phyloP scores from a whole-genome alignment of 257 asterid species.

The Ophiorrhiza pumila region DNA sequence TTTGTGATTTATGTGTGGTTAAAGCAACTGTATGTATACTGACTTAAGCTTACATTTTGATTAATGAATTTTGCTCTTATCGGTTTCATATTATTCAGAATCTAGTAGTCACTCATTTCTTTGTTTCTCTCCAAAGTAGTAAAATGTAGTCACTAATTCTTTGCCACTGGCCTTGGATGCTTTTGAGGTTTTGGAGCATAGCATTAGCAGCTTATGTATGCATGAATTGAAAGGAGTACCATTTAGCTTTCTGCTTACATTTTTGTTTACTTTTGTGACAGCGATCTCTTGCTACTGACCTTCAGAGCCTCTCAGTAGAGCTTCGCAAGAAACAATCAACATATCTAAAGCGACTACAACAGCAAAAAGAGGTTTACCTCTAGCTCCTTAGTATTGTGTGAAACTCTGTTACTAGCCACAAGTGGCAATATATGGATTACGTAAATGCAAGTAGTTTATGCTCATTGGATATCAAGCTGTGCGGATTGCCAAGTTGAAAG shows the following conservation, averaged over 20 bases:
- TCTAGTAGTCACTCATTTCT: not conserved
- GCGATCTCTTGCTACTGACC: conserved; percentile 47
- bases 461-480: not conserved
- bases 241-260: conserved; percentile 12
- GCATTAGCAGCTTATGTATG: not conserved
- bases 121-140: not conserved
- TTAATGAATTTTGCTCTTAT: not conserved
- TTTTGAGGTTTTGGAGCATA: not conserved
- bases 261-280: conserved; percentile 11
- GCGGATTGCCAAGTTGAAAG: too few relatives aligned
- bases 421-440: not conserved
- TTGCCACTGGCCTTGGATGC: not conserved
- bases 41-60: not conserved
- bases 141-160: not conserved
- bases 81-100: not conserved
- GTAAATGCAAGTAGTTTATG: not conserved
- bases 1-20: not conserved
- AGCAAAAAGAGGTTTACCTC: conserved; percentile 37
- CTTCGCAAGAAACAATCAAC: conserved; percentile 40
- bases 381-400: not conserved
- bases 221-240: not conserved
- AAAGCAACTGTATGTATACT: not conserved
- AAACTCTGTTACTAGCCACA: not conserved
- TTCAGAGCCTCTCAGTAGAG: conserved; percentile 39
- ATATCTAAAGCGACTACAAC: conserved; percentile 36